Evolutionary conservation across 768 basidiomycete species (phyloP).

Genomic region (Xerocomellus amylosporus): DNA sequence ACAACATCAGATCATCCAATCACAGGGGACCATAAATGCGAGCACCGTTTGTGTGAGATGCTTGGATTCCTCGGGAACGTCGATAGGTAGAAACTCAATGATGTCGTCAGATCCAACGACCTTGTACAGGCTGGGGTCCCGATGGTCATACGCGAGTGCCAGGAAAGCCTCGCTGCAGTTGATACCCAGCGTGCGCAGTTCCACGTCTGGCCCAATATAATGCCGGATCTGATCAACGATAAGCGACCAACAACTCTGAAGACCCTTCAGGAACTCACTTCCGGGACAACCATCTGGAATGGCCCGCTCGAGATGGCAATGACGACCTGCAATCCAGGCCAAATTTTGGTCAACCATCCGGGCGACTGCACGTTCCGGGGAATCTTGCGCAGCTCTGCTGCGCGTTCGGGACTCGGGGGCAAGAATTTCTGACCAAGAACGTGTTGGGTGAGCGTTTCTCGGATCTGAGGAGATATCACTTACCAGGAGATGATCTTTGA

Average conservation of each 20-base stretch:
- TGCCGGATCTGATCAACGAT: slow-evolving; percentile 9
- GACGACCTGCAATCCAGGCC: slow-evolving; percentile 15
- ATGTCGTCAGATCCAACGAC: slow-evolving; percentile 25
- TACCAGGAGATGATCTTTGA: slow-evolving; percentile 14
- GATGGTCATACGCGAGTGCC: slow-evolving; percentile 21
- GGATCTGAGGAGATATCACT: not conserved
- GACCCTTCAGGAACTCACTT: slow-evolving; percentile 4
- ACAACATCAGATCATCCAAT: not conserved
- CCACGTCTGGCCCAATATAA: slow-evolving; percentile 20
- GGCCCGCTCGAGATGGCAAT: slow-evolving; percentile 23
- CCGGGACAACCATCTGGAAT: slow-evolving; percentile 22
- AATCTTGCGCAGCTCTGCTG: slow-evolving; percentile 14
- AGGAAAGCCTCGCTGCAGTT: slow-evolving; percentile 25
- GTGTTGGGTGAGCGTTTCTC: not conserved
- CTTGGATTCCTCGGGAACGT: slow-evolving; percentile 22
- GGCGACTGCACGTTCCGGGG: not conserved
- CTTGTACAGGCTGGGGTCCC: slow-evolving; percentile 23
- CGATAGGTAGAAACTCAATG: slow-evolving; percentile 18
- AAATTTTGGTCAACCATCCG: slow-evolving; percentile 23
- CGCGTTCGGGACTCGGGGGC: slow-evolving; percentile 15
- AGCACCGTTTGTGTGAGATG: slow-evolving; percentile 18
- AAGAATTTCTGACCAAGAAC: slow-evolving; percentile 14
- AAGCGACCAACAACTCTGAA: not conserved
- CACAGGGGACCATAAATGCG: not conserved
- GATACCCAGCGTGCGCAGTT: slow-evolving; percentile 20